Evolutionary conservation across 805 yeast species (phyloP).

Genomic region (Saccharomycopsis oosterbeekiorum): DNA sequence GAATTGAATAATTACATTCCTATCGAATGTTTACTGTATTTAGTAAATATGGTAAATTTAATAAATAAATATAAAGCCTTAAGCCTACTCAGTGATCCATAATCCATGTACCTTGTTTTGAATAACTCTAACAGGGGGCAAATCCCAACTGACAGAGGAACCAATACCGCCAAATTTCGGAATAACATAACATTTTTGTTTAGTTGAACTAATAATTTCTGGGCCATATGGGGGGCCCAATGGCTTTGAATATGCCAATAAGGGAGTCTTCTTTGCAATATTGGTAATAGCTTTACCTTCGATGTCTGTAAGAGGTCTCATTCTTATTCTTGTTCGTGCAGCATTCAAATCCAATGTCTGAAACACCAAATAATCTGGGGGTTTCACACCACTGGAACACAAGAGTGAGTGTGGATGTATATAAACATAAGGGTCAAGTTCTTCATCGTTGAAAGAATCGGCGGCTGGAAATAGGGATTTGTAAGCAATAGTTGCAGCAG

Average conservation of each 20-base stretch:
- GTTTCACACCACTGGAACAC: slow-evolving; percentile 49
- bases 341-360: slow-evolving; percentile 49
- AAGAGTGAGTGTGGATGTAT: slow-evolving; percentile 74
- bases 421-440: slow-evolving; percentile 50
- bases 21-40: no score
- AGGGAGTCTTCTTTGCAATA: slow-evolving; percentile 60
- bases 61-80: no score
- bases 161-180: slow-evolving; percentile 89
- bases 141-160: slow-evolving; percentile 76
- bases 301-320: slow-evolving; percentile 70
- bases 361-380: slow-evolving; percentile 73
- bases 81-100: slow-evolving; percentile 37
- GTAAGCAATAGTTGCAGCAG: slow-evolving; percentile 55
- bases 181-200: slow-evolving; percentile 80
- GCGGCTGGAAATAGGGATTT: slow-evolving; percentile 38
- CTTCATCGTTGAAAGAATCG: slow-evolving; percentile 25
- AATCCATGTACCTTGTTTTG: slow-evolving; percentile 59
- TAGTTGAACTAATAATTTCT: slow-evolving; percentile 49
- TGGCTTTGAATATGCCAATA: slow-evolving; percentile 83
- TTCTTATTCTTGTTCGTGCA: slow-evolving; percentile 41
- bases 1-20: no score
- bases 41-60: no score
- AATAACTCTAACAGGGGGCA: slow-evolving; percentile 67
- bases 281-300: slow-evolving; percentile 67
- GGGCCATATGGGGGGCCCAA: slow-evolving; percentile 86